Base-by-base conservation (phyloP, 2,329 filamentous ascomycete genomes). In the Paraconiothyrium sp. region DNA sequence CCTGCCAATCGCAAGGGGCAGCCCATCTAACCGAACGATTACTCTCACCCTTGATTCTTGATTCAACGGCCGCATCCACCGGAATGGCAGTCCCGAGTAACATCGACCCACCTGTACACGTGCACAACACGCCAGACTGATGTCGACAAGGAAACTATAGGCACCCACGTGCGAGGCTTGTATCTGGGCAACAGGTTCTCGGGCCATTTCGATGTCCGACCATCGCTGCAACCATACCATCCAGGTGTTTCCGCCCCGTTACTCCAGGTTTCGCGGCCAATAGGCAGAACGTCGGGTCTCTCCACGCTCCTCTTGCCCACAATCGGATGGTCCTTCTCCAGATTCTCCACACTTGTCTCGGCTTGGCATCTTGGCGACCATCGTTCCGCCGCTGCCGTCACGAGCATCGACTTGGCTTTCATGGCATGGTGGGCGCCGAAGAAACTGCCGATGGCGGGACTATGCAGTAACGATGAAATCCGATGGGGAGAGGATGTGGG, bases 281-380 rank as follows among this genome's bases (percentile, higher is more conserved):
- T 55, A 44, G 54, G 54, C n/a, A 39, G 24, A 47, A 47, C 22
- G 10, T 56, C 54, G 54, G 54, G 16, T 24, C n/a, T 13, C 4
- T 22, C 41, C 11, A 27, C 32, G 6, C n/a, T 48, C 9, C n/a
- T 37, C 43, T 9, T 37, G 27, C 32, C 41, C 32, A 10, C n/a
- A 56, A 48, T 1, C 8, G 54, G 54, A 56, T 48, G n/a, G 54
- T 37, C 16, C 54, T 56, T 11, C 43, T 39, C 52, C 54, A 57
- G 55, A 14, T 58, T 58, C 55, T 58, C 56, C 56, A 51, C 56
- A 44, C 56, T 58, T 30, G 27, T 30, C 27, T 30, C 6, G 4
- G 27, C 27, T 30, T 58, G 56, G 56, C 56, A 44, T 8, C 56
- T 58, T 58, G 56, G 56, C 56, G 20, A 49, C 46, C 47, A 52